A percentile compares a stretch with the other conserved stretches of the same genome.
phyloP scores from a whole-genome alignment of 257 asterid species.

The Solanum bulbocastanum region DNA sequence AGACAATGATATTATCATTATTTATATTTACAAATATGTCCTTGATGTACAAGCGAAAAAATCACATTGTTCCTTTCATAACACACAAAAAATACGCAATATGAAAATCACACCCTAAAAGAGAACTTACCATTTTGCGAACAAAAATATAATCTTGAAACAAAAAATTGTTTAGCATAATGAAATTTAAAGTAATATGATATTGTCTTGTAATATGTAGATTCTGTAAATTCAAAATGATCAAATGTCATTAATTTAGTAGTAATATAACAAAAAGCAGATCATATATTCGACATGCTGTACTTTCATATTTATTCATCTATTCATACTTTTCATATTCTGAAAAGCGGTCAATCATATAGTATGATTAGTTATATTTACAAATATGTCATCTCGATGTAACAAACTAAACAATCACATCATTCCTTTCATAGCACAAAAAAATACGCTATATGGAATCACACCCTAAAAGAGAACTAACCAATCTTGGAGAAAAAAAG shows the following conservation, averaged over 20 bases:
- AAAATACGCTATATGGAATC: no score
- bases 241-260: not conserved
- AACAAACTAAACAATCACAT: not conserved
- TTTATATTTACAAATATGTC: not conserved
- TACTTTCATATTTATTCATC: not conserved
- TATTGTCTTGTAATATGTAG: not conserved
- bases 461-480: no score
- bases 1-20: not conserved
- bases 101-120: not conserved
- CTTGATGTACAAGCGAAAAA: not conserved
- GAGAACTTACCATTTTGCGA: not conserved
- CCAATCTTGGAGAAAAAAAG: no score
- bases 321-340: no score
- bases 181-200: not conserved
- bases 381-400: not conserved
- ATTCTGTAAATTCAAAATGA: not conserved
- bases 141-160: not conserved
- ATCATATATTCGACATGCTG: not conserved
- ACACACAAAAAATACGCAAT: not conserved
- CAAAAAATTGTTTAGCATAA: not conserved
- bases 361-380: no score
- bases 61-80: not conserved
- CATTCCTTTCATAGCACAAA: not conserved
- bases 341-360: no score
- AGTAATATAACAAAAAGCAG: not conserved